These are phyloP conservation scores for Fusarium sublunatum DNA, from an alignment of 2,329 filamentous ascomycete species.

Conservation along the genomic window DNA sequence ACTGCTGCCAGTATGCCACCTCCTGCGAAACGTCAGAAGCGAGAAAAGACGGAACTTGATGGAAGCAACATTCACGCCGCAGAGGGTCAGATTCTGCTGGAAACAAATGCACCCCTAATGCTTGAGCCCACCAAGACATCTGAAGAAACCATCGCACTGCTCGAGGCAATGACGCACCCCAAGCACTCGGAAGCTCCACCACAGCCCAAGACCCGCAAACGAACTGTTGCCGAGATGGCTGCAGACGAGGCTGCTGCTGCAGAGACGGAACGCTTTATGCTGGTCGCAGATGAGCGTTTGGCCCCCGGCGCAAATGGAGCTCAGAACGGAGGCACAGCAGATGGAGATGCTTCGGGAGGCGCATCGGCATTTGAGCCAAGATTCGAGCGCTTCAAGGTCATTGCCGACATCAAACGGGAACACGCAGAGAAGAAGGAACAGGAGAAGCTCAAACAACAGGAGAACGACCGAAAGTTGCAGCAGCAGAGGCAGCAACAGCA, in stretches of 20 bases:
- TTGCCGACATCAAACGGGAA: slow-evolving; percentile 84
- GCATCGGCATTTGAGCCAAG: slow-evolving; percentile 82
- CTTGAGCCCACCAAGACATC: slow-evolving; percentile 79
- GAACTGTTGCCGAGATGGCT: slow-evolving; percentile 92
- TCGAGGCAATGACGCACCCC: slow-evolving; percentile 79
- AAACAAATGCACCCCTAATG: slow-evolving; percentile 78
- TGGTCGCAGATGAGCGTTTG: slow-evolving; percentile 87
- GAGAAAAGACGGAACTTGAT: slow-evolving; percentile 80
- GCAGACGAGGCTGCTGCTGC: slow-evolving; percentile 93
- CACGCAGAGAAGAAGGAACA: slow-evolving; percentile 81
- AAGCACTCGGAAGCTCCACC: slow-evolving; percentile 82
- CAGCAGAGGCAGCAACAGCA: slow-evolving; percentile 57
- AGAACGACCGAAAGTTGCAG: slow-evolving; percentile 66
- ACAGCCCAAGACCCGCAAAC: slow-evolving; percentile 87
- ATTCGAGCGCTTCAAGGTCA: slow-evolving; percentile 91
- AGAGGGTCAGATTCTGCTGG: slow-evolving; percentile 79
- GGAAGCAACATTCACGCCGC: slow-evolving; percentile 77
- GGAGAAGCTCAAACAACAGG: slow-evolving; percentile 76
- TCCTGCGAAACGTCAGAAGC: slow-evolving; percentile 75
- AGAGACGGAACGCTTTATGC: slow-evolving; percentile 90
- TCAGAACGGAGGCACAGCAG: slow-evolving; percentile 68
- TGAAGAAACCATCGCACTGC: slow-evolving; percentile 75
- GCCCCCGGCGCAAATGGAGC: slow-evolving; percentile 68
- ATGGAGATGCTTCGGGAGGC: slow-evolving; percentile 78
- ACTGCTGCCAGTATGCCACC: slow-evolving; percentile 68